Conservation (phyloP, 1,139 yeast genomes). For the Candida sanyaensis region DNA sequence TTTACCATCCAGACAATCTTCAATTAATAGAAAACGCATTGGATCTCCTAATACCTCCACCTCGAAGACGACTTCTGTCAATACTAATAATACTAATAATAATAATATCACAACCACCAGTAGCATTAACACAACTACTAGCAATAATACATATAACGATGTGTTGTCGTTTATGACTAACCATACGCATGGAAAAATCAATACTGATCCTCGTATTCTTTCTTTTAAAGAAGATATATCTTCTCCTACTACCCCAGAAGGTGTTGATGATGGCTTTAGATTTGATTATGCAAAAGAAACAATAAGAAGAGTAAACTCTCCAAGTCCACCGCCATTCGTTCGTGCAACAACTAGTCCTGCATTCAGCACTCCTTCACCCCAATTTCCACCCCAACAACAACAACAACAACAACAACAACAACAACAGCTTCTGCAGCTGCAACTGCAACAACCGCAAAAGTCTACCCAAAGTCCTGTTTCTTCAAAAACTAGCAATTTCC, state of each 20-base stretch:
- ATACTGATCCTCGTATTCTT: slow-evolving; percentile 3
- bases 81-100: neutral
- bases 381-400: neutral
- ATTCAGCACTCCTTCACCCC: slow-evolving; percentile 10
- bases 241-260: slow-evolving; percentile 11
- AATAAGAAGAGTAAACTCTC: slow-evolving; percentile 9
- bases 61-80: neutral
- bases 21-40: slow-evolving; percentile 11
- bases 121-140: neutral
- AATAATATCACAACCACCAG: neutral
- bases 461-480: neutral
- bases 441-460: neutral
- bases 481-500: neutral
- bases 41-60: slow-evolving; percentile 3
- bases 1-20: slow-evolving; percentile 13
- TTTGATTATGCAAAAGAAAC: slow-evolving; percentile 8
- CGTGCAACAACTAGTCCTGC: slow-evolving; percentile 4
- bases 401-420: no score
- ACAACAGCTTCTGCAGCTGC: no score
- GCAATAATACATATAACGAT: slow-evolving; percentile 8
- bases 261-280: slow-evolving; percentile 8
- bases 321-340: slow-evolving; percentile 16
- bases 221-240: slow-evolving; percentile 3
- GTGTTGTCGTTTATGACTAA: slow-evolving; percentile 12
- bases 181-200: slow-evolving; percentile 2